phyloP scores from a whole-genome alignment of 495 filamentous ascomycete genomes.

The Hyphodiscus hymeniophilus region DNA sequence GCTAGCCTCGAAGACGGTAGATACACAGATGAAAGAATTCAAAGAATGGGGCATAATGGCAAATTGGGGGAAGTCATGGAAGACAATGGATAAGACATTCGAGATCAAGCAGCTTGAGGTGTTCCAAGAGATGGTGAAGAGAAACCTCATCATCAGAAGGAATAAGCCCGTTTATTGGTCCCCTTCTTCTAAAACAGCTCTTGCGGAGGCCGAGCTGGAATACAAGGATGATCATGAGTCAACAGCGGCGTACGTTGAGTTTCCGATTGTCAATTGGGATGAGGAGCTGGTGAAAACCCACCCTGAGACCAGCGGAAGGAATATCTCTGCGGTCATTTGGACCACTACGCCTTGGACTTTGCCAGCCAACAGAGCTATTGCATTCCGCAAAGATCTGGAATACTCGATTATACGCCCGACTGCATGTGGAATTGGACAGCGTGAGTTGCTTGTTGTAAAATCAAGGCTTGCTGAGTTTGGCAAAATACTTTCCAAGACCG shows the following conservation, averaged over 20 bases:
- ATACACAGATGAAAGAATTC: conserved; percentile 77
- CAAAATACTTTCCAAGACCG: conserved; percentile 25
- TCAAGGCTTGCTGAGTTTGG: conserved; percentile 51
- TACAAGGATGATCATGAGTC: conserved; percentile 82
- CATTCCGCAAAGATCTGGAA: conserved; percentile 59
- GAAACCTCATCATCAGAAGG: conserved; percentile 76
- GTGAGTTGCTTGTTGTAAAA: conserved; percentile 57
- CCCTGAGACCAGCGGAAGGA: no score
- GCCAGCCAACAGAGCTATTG: conserved; percentile 86
- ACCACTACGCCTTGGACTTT: conserved; percentile 98
- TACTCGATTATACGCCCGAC: conserved; percentile 41
- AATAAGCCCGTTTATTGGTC: conserved; percentile 97
- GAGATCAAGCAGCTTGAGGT: conserved; percentile 80
- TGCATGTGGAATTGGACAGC: conserved; percentile 52
- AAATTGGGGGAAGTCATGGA: conserved; percentile 88
- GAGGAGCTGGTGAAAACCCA: conserved; percentile 22
- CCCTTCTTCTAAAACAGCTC: conserved; percentile 77
- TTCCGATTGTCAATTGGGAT: conserved; percentile 51
- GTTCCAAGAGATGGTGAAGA: conserved; percentile 77
- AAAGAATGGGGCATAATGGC: conserved; percentile 81
- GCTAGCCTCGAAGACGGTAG: conserved; percentile 66
- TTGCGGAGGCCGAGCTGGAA: conserved; percentile 94
- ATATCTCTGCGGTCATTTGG: conserved; percentile 77
- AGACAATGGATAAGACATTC: conserved; percentile 82
- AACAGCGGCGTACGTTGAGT: conserved; percentile 72